Evolutionary conservation across 2,329 filamentous ascomycete genomes (phyloP).

Genomic region (Colletotrichum trifolii): DNA sequence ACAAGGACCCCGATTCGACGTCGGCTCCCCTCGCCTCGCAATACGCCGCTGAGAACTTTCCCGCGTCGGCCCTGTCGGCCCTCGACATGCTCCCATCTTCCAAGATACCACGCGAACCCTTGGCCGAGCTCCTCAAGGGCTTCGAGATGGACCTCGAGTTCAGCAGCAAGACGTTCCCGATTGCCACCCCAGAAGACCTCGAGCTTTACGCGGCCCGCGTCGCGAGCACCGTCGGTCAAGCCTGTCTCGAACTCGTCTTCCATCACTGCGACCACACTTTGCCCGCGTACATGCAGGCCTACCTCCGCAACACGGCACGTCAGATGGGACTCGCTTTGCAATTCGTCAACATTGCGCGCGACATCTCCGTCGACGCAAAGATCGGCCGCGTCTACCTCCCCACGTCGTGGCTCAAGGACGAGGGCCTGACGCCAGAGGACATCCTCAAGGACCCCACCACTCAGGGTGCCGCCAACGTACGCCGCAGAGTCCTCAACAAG

Average conservation of each 20-base stretch:
- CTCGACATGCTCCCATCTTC: constrained; percentile 68
- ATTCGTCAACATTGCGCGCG: constrained; percentile 80
- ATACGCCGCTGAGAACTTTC: constrained; percentile 63
- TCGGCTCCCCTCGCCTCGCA: constrained; percentile 30
- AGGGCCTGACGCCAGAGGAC: constrained; percentile 63
- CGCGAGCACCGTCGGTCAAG: constrained; percentile 77
- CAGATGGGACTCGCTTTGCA: constrained; percentile 81
- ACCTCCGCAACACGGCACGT: constrained; percentile 66
- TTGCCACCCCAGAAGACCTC: constrained; percentile 67
- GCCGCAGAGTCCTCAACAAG: constrained; percentile 65
- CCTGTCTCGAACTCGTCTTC: constrained; percentile 75
- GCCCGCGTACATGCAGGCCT: constrained; percentile 45
- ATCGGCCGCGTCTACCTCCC: constrained; percentile 78
- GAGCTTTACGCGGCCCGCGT: constrained; percentile 74
- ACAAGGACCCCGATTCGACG: constrained; percentile 46
- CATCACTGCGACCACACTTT: constrained; percentile 58
- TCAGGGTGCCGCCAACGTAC: constrained; percentile 59
- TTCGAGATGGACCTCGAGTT: constrained; percentile 77
- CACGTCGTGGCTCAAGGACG: constrained; percentile 69
- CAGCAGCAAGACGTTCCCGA: constrained; percentile 58
- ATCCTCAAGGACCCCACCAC: constrained; percentile 63
- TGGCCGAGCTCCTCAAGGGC: constrained; percentile 73
- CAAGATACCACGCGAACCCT: constrained; percentile 66
- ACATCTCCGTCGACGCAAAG: constrained; percentile 74
- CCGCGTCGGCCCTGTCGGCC: constrained; percentile 61